phyloP scores from a whole-genome alignment of 2,329 filamentous ascomycete genomes.

The Colletotrichum sp. region DNA sequence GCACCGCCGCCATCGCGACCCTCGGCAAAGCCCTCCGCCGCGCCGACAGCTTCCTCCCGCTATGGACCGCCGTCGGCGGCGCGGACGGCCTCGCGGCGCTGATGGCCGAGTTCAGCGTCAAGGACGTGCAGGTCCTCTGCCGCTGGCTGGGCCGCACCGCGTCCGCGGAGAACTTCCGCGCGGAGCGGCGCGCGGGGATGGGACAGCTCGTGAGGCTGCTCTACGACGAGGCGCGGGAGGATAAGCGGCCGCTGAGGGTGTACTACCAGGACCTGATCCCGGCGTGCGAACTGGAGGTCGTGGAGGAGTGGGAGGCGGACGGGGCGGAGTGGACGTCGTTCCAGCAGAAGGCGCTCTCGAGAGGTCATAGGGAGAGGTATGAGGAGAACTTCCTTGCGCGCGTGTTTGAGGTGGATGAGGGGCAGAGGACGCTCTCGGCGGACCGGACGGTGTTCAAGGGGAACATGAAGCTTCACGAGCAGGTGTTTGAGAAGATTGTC shows the following conservation, averaged over 20 bases:
- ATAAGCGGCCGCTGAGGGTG: constrained; percentile 23
- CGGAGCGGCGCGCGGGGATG: constrained; percentile 26
- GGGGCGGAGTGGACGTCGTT: background rate
- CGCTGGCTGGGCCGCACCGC: constrained; percentile 24
- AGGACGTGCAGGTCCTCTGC: constrained; percentile 24
- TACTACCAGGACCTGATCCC: constrained; percentile 29
- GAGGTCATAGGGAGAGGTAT: background rate
- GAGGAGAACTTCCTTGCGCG: background rate
- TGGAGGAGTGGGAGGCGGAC: constrained; percentile 24
- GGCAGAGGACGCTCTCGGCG: background rate
- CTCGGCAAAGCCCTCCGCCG: constrained; percentile 26
- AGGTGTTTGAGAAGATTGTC: background rate
- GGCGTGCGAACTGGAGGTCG: constrained; percentile 22
- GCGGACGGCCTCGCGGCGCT: constrained; percentile 24
- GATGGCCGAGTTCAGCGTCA: constrained; percentile 29
- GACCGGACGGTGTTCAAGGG: background rate
- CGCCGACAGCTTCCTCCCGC: constrained; percentile 21
- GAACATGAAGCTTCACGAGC: background rate
- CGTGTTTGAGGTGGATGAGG: background rate
- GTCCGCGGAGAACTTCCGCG: constrained; percentile 21
- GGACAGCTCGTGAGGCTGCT: constrained; percentile 24
- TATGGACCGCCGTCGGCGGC: constrained; percentile 26
- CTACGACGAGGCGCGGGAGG: background rate
- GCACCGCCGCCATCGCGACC: constrained; percentile 21
- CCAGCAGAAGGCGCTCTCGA: background rate